A percentile compares a stretch with the other conserved stretches of the same genome.
phyloP scores from a whole-genome alignment of 768 basidiomycete species.

The Tephrocybe sp. region DNA sequence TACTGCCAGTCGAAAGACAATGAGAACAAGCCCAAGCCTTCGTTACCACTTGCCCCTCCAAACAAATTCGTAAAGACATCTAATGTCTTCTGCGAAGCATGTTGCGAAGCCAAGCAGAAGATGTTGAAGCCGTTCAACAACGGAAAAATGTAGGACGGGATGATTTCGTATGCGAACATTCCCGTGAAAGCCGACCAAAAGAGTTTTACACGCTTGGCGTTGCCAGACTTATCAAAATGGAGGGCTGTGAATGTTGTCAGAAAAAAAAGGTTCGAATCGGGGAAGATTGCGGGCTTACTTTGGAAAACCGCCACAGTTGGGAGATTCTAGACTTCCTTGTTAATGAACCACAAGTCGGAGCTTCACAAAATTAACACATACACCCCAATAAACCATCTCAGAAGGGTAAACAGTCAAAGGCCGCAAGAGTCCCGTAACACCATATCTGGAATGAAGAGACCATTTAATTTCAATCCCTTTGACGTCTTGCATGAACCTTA shows the following conservation, averaged over 20 bases:
- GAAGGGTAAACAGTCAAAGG: constrained; percentile 60
- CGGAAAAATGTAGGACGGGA: constrained; percentile 63
- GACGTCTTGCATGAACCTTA: constrained; percentile 22
- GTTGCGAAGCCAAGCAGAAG: constrained; percentile 60
- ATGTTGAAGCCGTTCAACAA: constrained; percentile 60
- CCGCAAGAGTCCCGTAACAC: constrained; percentile 57
- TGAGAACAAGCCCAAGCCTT: constrained; percentile 62
- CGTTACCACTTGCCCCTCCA: constrained; percentile 66
- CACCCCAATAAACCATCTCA: constrained; percentile 65
- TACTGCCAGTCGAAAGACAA: constrained; percentile 74
- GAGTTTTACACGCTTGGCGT: constrained; percentile 47
- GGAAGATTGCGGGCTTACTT: constrained; percentile 29
- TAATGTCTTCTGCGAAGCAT: constrained; percentile 38
- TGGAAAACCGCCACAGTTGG: constrained; percentile 63
- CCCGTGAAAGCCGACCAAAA: constrained; percentile 52
- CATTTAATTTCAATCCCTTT: background rate
- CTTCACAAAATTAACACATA: constrained; percentile 24
- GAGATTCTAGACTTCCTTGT: constrained; percentile 36
- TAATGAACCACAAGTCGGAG: background rate
- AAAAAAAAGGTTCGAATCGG: background rate
- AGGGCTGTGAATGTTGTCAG: constrained; percentile 32
- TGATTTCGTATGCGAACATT: constrained; percentile 54
- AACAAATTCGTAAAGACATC: constrained; percentile 62
- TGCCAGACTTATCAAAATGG: constrained; percentile 45
- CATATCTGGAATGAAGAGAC: constrained; percentile 39